Evolutionary conservation across 1,284 basidiomycete genomes (phyloP), one percentile per base, ranked within the genome.

Genomic region (Ustilago shanxiensis): DNA sequence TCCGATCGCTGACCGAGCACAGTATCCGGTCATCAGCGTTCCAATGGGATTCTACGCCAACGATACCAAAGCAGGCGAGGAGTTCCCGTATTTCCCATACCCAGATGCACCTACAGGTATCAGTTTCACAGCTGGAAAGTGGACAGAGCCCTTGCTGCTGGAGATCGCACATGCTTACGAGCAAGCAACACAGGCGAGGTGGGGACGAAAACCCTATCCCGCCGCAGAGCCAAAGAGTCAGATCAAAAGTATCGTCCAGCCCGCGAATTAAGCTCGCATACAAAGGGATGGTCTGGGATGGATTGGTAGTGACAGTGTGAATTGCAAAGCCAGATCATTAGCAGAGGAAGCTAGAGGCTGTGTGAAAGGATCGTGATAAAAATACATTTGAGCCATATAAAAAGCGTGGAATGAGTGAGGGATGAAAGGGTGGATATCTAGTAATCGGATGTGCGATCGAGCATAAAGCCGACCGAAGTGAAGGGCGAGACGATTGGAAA

Each of bases 91-190:
- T 49, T 69, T 58, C 28, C 69, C 74, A 3, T 72, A 47, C 58
- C 68, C 69, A 2, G 20, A 57, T 13, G 79, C 74, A 8, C 91
- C 91, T 0, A 89, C 91, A 53, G 91, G 91, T 0, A 84, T 92
- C 2, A 89, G 89, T 0, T 91, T 92, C 85, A 79, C 91, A 18
- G 90, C 90, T 5, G 90, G 89, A 1, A 90, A 90, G 5, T 91
- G 89, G 85, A 89, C 89, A 61, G 91, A 92, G 67, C 90, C 89
- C 64, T 82, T 89, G 31, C 87, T 92, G 33, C 87, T 92, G 59
- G 87, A 89, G 0, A 89, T 89, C 63, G 91, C 89, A 5, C 91
- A 89, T 83, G 91, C 91, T 1, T 92, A 90, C 77, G 91, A 92
- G 79, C 91, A 91, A 77, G 87, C 88, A 72, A 92, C 91, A 0